Evolutionary conservation across 306 rosid species (phyloP).

Genomic region (Astragalus glycyphyllos): DNA sequence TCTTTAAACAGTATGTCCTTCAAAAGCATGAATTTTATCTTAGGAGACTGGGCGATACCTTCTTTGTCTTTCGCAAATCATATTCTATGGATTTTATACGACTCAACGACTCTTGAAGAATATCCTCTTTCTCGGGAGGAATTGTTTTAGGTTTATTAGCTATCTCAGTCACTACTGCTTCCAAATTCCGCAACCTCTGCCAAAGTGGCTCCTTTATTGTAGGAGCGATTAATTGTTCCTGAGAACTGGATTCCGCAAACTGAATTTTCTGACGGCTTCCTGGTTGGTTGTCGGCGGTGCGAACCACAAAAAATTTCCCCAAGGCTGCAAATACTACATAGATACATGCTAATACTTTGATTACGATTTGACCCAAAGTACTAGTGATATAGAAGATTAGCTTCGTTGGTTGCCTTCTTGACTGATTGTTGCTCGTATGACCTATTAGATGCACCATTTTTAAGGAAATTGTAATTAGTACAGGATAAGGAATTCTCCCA

Average conservation of each 20-base stretch:
- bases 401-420: constrained; percentile 53
- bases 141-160: constrained; percentile 77
- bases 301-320: constrained; percentile 51
- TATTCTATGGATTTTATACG: constrained; percentile 89
- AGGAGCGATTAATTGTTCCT: constrained; percentile 51
- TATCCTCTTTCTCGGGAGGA: constrained; percentile 90
- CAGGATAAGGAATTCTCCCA: constrained; percentile 6
- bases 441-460: constrained; percentile 57
- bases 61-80: constrained; percentile 93
- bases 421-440: constrained; percentile 49
- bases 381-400: constrained; percentile 54
- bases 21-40: constrained; percentile 29
- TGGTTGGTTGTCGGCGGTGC: constrained; percentile 41
- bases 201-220: constrained; percentile 64
- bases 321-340: constrained; percentile 56
- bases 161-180: constrained; percentile 75
- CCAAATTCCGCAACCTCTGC: constrained; percentile 85
- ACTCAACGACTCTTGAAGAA: constrained; percentile 85
- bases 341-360: constrained; percentile 63
- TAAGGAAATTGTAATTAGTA: constrained; percentile 8
- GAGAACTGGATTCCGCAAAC: constrained; percentile 50
- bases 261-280: constrained; percentile 42
- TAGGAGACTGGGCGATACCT: constrained; percentile 58
- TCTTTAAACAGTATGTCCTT: constrained; percentile 33
- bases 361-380: constrained; percentile 50